A percentile compares a stretch with the other conserved stretches of the same genome.
These are phyloP conservation scores for Penicillium robsamsonii DNA, from an alignment of 495 filamentous ascomycete species.

Conservation along the genomic window DNA sequence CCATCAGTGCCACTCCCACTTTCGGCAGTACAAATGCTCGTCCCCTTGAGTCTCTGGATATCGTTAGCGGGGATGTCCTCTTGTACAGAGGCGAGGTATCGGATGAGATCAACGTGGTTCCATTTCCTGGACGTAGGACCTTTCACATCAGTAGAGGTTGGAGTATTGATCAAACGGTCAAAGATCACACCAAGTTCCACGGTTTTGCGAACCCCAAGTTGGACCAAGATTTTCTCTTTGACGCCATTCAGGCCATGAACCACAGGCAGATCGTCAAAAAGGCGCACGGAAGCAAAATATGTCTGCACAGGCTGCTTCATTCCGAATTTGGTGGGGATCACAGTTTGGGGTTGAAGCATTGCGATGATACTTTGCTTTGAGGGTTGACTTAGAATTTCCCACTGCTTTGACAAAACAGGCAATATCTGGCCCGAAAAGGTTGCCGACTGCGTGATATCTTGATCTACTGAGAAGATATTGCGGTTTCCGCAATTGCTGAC, in stretches of 20 bases:
- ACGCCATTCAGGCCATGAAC: constrained; percentile 69
- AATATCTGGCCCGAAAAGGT: constrained; percentile 78
- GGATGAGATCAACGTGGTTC: constrained; percentile 93
- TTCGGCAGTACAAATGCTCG: constrained; percentile 81
- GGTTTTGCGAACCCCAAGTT: constrained; percentile 77
- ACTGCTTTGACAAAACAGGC: constrained; percentile 77
- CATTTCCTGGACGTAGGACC: constrained; percentile 55
- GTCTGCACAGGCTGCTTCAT: constrained; percentile 85
- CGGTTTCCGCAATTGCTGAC: constrained; percentile 58
- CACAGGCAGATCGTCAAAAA: constrained; percentile 90
- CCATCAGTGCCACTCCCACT: constrained; percentile 27
- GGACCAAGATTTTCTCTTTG: constrained; percentile 83
- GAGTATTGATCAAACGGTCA: constrained; percentile 66
- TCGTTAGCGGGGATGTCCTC: constrained; percentile 87
- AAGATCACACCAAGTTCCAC: constrained; percentile 93
- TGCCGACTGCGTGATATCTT: constrained; percentile 67
- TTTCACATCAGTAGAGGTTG: constrained; percentile 42
- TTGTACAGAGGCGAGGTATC: constrained; percentile 84
- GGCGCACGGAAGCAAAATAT: constrained; percentile 87
- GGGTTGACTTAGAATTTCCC: constrained; percentile 67
- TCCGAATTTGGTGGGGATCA: constrained; percentile 88
- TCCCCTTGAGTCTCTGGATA: constrained; percentile 70
- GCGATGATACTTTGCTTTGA: constrained; percentile 64
- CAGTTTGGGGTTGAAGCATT: constrained; percentile 61
- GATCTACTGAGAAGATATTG: constrained; percentile 42